These are phyloP conservation scores for Clarireedia monteithiana DNA, from an alignment of 2,329 filamentous ascomycete genomes.

Conservation along the genomic window DNA sequence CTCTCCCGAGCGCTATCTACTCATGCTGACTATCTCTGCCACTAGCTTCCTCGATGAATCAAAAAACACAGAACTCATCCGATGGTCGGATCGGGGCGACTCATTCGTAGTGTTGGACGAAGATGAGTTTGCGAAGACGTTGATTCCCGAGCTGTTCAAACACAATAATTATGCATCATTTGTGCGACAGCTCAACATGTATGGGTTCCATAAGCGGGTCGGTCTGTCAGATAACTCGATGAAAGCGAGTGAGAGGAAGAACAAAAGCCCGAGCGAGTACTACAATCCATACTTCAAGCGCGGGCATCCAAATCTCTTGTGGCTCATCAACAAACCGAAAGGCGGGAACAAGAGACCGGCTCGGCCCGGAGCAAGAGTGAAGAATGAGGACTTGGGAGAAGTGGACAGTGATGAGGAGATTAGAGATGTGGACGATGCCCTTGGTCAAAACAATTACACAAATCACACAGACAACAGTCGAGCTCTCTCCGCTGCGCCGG, in stretches of 20 bases:
- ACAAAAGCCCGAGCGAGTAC: conserved; percentile 97
- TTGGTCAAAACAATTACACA: conserved; percentile 18
- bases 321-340: conserved; percentile 95
- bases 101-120: conserved; percentile 96
- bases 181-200: conserved; percentile 63
- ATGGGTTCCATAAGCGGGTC: conserved; percentile 62
- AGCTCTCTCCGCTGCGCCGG: conserved; percentile 28
- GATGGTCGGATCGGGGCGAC: conserved; percentile 94
- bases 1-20: conserved; percentile 11
- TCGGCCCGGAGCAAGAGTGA: conserved; percentile 40
- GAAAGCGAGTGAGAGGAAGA: conserved; percentile 93
- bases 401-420: conserved; percentile 64
- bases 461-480: conserved; percentile 38
- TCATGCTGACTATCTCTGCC: conserved; percentile 19
- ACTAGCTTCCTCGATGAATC: conserved; percentile 83
- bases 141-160: conserved; percentile 71
- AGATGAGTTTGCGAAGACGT: conserved; percentile 71
- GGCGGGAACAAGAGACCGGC: conserved; percentile 52
- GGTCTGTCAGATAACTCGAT: conserved; percentile 94
- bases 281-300: conserved; percentile 94
- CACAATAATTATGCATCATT: conserved; percentile 76
- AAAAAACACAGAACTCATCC: conserved; percentile 89
- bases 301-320: conserved; percentile 83
- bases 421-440: conserved; percentile 33
- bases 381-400: conserved; percentile 56